Percentiles rank a stretch among this genome's conserved stretches.
phyloP scores from a whole-genome alignment of 2,329 filamentous ascomycete genomes.

The Xylariales sp. region DNA sequence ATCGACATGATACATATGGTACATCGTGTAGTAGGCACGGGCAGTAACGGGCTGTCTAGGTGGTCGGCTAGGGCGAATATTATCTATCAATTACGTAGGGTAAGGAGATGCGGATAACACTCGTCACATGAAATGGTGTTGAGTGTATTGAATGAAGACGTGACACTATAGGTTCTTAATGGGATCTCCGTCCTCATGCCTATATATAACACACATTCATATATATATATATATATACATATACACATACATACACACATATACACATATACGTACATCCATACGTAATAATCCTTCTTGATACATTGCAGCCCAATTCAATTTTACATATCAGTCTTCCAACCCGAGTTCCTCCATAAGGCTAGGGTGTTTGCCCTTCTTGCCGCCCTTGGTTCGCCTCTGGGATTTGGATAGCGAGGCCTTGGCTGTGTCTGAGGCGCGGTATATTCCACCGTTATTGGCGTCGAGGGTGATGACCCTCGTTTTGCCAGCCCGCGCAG shows the following conservation, averaged over 20 bases:
- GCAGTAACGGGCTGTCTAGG: too few species aligned
- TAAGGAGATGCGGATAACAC: too few species aligned
- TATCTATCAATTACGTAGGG: too few species aligned
- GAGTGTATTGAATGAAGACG: too few species aligned
- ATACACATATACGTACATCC: too few species aligned
- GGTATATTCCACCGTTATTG: constrained; percentile 53
- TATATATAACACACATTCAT: neutral
- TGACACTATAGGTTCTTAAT: neutral
- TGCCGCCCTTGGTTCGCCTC: constrained; percentile 57
- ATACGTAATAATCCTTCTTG: too few species aligned
- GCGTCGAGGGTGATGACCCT: constrained; percentile 57
- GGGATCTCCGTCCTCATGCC: neutral
- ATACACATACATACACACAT: too few species aligned
- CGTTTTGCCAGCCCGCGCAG: constrained; percentile 50
- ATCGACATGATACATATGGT: neutral
- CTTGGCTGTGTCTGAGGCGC: constrained; percentile 52
- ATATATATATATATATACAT: too few species aligned
- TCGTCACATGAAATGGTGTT: too few species aligned
- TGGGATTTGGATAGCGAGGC: constrained; percentile 48
- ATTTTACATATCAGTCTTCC: constrained; percentile 5
- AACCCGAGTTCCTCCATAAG: constrained; percentile 53
- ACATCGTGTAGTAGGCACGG: too few species aligned
- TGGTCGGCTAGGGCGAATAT: too few species aligned
- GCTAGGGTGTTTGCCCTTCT: constrained; percentile 50
- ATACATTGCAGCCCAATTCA: constrained; percentile 5